These are phyloP conservation scores for Talaromyces sp. DNA, from an alignment of 2,329 filamentous ascomycete species.

Conservation along the genomic window DNA sequence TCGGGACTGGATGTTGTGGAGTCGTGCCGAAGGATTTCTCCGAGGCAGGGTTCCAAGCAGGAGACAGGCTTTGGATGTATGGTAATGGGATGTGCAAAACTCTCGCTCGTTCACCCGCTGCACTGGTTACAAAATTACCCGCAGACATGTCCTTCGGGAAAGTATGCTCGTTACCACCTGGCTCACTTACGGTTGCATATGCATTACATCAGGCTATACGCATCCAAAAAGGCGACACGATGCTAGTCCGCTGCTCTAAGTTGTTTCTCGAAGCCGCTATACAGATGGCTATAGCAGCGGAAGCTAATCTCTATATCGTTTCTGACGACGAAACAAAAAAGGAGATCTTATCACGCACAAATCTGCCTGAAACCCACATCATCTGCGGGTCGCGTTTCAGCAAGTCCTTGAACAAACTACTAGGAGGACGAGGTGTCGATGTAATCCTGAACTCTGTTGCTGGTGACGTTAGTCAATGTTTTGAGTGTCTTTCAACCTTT, in stretches of 20 bases:
- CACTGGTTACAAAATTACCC: background rate
- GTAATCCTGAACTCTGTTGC: background rate
- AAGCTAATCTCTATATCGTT: background rate
- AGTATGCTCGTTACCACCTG: background rate
- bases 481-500: background rate
- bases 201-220: background rate
- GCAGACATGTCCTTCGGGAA: background rate
- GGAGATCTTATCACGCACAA: background rate
- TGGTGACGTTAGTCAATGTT: background rate
- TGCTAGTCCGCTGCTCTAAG: background rate
- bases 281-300: background rate
- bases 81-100: background rate
- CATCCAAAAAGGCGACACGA: background rate
- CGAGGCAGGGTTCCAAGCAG: background rate
- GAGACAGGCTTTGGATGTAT: background rate
- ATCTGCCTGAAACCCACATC: background rate
- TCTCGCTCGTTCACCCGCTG: background rate
- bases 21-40: background rate
- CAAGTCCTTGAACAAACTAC: background rate
- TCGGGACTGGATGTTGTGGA: background rate
- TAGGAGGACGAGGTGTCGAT: background rate
- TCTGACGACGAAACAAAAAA: background rate
- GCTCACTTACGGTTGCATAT: background rate
- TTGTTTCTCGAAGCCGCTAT: background rate
- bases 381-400: background rate